A percentile compares a stretch with the other conserved stretches of the same genome.
Conservation (phyloP, 1,284 basidiomycete genomes). For the Exobasidium rhododendri region DNA sequence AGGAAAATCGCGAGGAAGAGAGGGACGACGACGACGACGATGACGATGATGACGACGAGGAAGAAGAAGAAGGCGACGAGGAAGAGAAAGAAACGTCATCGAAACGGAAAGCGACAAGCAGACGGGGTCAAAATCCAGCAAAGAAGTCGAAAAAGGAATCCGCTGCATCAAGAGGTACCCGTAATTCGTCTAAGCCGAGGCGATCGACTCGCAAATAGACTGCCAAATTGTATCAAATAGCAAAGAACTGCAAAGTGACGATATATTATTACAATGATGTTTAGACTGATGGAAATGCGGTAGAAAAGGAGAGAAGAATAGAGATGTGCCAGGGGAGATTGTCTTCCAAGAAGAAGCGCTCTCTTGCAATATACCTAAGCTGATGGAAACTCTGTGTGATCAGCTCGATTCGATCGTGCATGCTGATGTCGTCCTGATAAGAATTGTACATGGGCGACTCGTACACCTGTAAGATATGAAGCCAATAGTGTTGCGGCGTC, state of each 20-base stretch:
- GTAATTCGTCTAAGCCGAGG: neutral
- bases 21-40: conserved; percentile 7
- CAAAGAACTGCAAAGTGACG: neutral
- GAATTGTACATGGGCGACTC: neutral
- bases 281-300: too few relatives aligned
- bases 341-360: neutral
- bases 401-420: neutral
- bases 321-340: conserved; percentile 9
- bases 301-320: neutral
- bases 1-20: conserved; percentile 1
- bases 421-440: neutral
- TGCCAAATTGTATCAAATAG: neutral
- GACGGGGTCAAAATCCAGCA: neutral
- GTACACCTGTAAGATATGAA: conserved; percentile 16
- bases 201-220: neutral
- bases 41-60: conserved; percentile 3
- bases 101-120: neutral
- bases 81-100: conserved; percentile 1
- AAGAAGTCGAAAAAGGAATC: neutral
- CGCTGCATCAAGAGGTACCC: neutral
- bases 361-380: neutral
- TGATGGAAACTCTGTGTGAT: conserved; percentile 7
- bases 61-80: conserved; percentile 11
- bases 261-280: too few relatives aligned
- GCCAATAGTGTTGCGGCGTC: conserved; percentile 12